phyloP scores from a whole-genome alignment of 1,139 yeast species.

The Nadsonia starkeyi-henricii region DNA sequence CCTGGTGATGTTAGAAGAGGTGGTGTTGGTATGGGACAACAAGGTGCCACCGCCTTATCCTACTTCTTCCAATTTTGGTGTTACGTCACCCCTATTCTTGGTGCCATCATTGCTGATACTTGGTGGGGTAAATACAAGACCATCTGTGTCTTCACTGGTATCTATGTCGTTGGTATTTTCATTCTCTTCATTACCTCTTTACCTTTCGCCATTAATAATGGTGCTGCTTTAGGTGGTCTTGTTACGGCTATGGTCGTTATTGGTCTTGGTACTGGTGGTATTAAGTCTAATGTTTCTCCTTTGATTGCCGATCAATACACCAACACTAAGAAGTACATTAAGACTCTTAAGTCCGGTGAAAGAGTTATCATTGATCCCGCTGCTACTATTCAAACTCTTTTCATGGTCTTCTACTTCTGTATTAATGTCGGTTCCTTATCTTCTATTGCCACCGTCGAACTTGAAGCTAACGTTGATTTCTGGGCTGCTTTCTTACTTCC shows the following conservation, averaged over 20 bases:
- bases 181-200: constrained; percentile 55
- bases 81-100: constrained; percentile 55
- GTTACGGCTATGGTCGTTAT: constrained; percentile 41
- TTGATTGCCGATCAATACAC: constrained; percentile 56
- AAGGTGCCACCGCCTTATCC: constrained; percentile 55
- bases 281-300: constrained; percentile 59
- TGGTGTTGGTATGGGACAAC: constrained; percentile 39
- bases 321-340: constrained; percentile 43
- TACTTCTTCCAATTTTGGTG: constrained; percentile 64
- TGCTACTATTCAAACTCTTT: constrained; percentile 47
- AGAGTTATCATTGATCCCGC: constrained; percentile 44
- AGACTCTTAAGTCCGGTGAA: constrained; percentile 38
- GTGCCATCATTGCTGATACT: constrained; percentile 60
- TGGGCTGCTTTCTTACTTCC: constrained; percentile 51
- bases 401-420: constrained; percentile 52
- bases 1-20: too few species aligned
- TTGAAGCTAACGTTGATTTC: constrained; percentile 44
- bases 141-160: constrained; percentile 39
- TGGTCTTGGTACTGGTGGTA: constrained; percentile 63
- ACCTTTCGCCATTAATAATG: constrained; percentile 38
- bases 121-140: constrained; percentile 53
- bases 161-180: constrained; percentile 44
- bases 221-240: constrained; percentile 33
- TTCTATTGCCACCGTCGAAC: constrained; percentile 47
- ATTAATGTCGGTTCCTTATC: constrained; percentile 56